Conservation (phyloP, 2,329 filamentous ascomycete genomes). For the Gnomoniopsis sp. region DNA sequence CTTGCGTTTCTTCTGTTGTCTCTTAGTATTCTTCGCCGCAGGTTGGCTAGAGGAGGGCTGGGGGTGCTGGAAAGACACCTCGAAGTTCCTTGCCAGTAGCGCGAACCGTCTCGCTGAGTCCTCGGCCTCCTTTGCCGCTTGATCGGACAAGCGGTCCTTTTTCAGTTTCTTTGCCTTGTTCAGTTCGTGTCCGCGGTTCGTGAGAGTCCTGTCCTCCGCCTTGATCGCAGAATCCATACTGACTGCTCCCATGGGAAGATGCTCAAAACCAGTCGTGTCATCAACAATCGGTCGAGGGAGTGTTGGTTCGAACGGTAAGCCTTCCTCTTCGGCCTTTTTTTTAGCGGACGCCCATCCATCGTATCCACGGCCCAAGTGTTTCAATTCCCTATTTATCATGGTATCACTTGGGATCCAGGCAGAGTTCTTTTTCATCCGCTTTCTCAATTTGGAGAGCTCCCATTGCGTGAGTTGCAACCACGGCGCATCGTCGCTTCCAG, state of each 20-base stretch:
- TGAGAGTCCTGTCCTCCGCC: conserved; percentile 60
- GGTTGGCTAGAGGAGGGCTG: conserved; percentile 13
- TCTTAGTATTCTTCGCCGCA: conserved; percentile 19
- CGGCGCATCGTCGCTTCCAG: conserved; percentile 58
- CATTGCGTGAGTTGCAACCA: conserved; percentile 65
- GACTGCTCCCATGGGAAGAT: conserved; percentile 58
- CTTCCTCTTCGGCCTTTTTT: conserved; percentile 62
- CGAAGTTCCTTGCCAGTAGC: conserved; percentile 26
- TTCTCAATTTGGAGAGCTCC: conserved; percentile 67
- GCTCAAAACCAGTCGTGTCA: conserved; percentile 46
- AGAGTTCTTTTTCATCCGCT: conserved; percentile 89
- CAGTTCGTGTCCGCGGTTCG: conserved; percentile 72
- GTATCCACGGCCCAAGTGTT: conserved; percentile 63
- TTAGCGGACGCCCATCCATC: conserved; percentile 61
- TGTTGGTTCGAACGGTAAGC: conserved; percentile 53
- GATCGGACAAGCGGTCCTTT: conserved; percentile 59
- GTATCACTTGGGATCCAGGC: conserved; percentile 82
- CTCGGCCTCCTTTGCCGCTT: conserved; percentile 58
- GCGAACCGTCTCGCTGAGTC: conserved; percentile 32
- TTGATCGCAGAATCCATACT: conserved; percentile 51
- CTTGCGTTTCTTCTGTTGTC: conserved; percentile 32
- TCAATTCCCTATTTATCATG: conserved; percentile 79
- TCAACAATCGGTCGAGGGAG: conserved; percentile 42
- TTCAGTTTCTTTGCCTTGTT: conserved; percentile 77
- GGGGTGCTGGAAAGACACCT: conserved; percentile 21